These are phyloP conservation scores for Echeveria elegans DNA, from an alignment of 164 flowering plant genomes.

Conservation along the genomic window DNA sequence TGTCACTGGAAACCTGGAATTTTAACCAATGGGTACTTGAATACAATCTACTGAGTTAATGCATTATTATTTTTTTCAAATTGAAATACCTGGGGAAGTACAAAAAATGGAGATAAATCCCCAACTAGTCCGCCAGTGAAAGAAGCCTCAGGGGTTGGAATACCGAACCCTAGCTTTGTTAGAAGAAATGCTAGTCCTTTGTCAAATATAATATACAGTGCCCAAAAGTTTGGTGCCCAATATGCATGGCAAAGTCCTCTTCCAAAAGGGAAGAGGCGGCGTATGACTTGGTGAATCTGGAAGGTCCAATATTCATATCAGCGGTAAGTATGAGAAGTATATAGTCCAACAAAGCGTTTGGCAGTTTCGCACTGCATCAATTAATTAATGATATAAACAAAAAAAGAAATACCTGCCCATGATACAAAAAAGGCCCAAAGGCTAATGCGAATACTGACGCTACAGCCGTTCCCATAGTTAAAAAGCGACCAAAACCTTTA, in stretches of 20 bases:
- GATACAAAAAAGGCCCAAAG: conserved; percentile 69
- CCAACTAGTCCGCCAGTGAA: conserved; percentile 95
- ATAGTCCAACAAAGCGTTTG: not conserved
- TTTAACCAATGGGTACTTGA: no score
- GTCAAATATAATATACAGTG: conserved; percentile 72
- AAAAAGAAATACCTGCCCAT: conserved; percentile 52
- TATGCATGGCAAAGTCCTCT: conserved; percentile 98
- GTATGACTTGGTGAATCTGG: conserved; percentile 75
- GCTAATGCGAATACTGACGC: conserved; percentile 56
- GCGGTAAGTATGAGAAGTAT: not conserved
- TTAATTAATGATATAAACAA: not conserved
- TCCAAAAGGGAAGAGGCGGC: conserved; percentile 92
- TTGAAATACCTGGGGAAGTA: conserved; percentile 65
- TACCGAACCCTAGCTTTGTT: conserved; percentile 49
- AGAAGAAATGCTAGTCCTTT: conserved; percentile 58
- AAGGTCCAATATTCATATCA: conserved; percentile 9
- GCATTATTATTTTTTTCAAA: no score
- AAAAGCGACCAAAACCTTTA: conserved; percentile 47
- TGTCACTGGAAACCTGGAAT: no score
- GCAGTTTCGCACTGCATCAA: not conserved
- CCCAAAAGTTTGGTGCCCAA: conserved; percentile 99
- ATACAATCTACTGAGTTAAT: no score
- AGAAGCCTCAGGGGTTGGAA: conserved; percentile 61
- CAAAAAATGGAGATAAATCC: conserved; percentile 70
- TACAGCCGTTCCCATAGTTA: conserved; percentile 53